Evolutionary conservation across 2,329 filamentous ascomycete species (phyloP), one percentile per base, ranked within the genome.

Genomic region (Colletotrichum falcatum): DNA sequence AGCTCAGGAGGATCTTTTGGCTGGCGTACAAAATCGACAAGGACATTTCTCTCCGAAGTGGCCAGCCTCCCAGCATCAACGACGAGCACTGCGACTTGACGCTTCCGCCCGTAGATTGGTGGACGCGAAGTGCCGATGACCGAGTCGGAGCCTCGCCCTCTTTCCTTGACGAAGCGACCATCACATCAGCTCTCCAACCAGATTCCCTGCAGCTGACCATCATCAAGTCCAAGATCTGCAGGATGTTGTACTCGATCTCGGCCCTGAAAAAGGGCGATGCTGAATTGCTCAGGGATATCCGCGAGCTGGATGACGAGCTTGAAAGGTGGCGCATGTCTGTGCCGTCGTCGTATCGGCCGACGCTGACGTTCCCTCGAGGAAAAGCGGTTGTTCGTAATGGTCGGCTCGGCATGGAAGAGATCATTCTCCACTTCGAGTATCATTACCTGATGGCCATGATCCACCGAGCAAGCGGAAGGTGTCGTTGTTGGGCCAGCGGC

Each of bases 241-340:
- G 78, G 8, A 76, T 82, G 0, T 79, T 90, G 0, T 89, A 88
- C 71, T 88, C 87, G 0, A 79, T 82, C 5, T 75, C 80, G 4
- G 82, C 85, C 0, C 74, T 83, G 2, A 80, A 80, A 16, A 89
- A 88, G 70, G 82, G 85, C 0, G 86, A 89, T 49, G 85, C 86
- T 0, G 86, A 89, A 65, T 76, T 89, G 0, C 78, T 90, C 2
- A 82, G 83, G 12, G 83, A 85, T 3, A 89, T 90, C 16, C 83
- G 87, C 7, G 84, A 88, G 74, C 78, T 90, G 0, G 88, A 90
- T 67, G 84, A 87, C 28, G 85, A 88, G 37, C 78, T 90, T 0
- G 88, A 90, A 56, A 76, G 76, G 16, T 90, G 88, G 88, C 81
- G 88, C 0, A 73, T 83, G 1, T 86, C 86, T 0, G 74, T 89